Evolutionary conservation across 768 basidiomycete genomes (phyloP).

Genomic region (Kwoniella sp.): DNA sequence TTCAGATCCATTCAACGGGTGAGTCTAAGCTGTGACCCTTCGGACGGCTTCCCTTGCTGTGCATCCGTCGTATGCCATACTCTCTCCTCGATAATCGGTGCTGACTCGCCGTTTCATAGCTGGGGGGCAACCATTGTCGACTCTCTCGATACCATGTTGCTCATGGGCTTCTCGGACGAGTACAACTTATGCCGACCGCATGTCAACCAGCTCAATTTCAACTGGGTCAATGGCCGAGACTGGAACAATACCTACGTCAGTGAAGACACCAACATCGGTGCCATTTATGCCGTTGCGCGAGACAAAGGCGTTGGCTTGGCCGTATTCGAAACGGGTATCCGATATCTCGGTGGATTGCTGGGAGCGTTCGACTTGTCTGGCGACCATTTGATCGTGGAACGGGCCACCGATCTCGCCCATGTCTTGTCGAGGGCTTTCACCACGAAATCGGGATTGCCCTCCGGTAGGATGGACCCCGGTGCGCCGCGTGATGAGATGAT

Average conservation of each 20-base stretch:
- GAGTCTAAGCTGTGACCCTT: constrained; percentile 12
- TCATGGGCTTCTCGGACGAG: constrained; percentile 53
- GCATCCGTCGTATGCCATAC: no score
- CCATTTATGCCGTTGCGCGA: constrained; percentile 19
- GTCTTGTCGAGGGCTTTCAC: constrained; percentile 55
- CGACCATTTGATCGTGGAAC: constrained; percentile 56
- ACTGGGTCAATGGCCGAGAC: constrained; percentile 50
- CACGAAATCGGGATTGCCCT: constrained; percentile 54
- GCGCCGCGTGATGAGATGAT: constrained; percentile 18
- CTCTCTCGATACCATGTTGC: constrained; percentile 51
- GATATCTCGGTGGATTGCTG: constrained; percentile 58
- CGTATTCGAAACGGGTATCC: constrained; percentile 58
- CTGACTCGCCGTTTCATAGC: constrained; percentile 15
- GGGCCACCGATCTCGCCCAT: constrained; percentile 57
- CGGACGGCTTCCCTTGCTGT: no score
- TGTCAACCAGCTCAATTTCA: constrained; percentile 52
- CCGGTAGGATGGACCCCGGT: constrained; percentile 54
- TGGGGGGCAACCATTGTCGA: constrained; percentile 56
- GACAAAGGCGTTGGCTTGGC: constrained; percentile 36
- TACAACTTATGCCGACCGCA: constrained; percentile 53
- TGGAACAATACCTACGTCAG: constrained; percentile 39
- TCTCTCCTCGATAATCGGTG: no score
- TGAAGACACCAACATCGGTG: constrained; percentile 16
- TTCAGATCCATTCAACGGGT: constrained; percentile 54
- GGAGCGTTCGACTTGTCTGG: constrained; percentile 58